Evolutionary conservation across 2,329 filamentous ascomycete genomes (phyloP).

Genomic region (Ramularia endophylla): DNA sequence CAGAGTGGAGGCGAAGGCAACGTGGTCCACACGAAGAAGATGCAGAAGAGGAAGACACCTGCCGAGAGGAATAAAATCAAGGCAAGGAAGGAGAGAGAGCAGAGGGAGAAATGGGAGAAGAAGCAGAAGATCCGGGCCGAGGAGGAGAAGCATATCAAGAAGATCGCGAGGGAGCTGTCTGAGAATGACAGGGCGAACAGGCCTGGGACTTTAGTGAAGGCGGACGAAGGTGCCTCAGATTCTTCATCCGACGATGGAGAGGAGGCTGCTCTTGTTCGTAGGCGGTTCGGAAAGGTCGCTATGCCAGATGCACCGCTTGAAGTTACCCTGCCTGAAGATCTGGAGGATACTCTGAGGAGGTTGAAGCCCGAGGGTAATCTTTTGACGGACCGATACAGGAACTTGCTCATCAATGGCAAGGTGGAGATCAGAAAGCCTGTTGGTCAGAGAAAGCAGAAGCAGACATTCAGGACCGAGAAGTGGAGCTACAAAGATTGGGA

Average conservation of each 20-base stretch:
- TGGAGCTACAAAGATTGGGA: constrained; percentile 97
- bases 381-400: constrained; percentile 86
- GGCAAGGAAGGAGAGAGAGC: constrained; percentile 81
- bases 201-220: constrained; percentile 4
- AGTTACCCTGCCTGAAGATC: constrained; percentile 45
- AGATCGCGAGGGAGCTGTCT: constrained; percentile 59
- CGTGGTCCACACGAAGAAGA: constrained; percentile 59
- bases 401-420: constrained; percentile 80
- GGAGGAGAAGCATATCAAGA: constrained; percentile 65
- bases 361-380: constrained; percentile 91
- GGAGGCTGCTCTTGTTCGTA: constrained; percentile 47
- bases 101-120: constrained; percentile 66
- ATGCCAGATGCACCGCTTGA: constrained; percentile 61
- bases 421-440: constrained; percentile 76
- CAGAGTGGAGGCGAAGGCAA: constrained; percentile 50
- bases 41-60: constrained; percentile 77
- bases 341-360: constrained; percentile 44
- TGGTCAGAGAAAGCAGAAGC: constrained; percentile 75
- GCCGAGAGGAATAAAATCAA: constrained; percentile 82
- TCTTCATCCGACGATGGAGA: constrained; percentile 29
- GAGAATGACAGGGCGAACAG: constrained; percentile 49
- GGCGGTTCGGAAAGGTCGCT: constrained; percentile 65
- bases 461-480: constrained; percentile 81
- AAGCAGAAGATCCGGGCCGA: constrained; percentile 66
- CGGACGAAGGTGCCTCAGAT: constrained; percentile 13